phyloP scores from a whole-genome alignment of 2,329 filamentous ascomycete genomes.

The Magnaporthales sp. region DNA sequence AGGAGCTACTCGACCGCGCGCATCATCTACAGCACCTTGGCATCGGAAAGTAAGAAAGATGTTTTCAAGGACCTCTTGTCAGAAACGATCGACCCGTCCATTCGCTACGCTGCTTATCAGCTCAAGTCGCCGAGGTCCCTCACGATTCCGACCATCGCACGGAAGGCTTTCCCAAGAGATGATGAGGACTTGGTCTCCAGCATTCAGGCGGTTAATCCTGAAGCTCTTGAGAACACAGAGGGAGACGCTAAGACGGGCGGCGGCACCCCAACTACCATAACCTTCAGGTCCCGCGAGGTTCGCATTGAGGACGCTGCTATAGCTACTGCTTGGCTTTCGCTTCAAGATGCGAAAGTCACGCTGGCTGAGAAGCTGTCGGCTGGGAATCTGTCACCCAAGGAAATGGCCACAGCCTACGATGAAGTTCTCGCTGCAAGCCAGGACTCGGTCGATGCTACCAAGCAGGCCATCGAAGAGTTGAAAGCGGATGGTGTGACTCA shows the following conservation, averaged over 20 bases:
- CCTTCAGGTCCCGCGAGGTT: conserved; percentile 79
- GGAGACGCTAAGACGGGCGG: conserved; percentile 40
- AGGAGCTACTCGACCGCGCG: conserved; percentile 66
- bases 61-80: conserved; percentile 79
- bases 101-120: conserved; percentile 91
- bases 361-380: conserved; percentile 35
- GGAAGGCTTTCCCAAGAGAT: conserved; percentile 65
- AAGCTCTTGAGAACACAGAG: conserved; percentile 51
- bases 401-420: conserved; percentile 82
- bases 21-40: conserved; percentile 74
- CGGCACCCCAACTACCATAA: conserved; percentile 63
- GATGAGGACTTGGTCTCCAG: conserved; percentile 53
- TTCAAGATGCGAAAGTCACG: conserved; percentile 44
- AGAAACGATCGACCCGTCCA: conserved; percentile 82
- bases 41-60: conserved; percentile 52
- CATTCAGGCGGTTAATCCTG: conserved; percentile 63
- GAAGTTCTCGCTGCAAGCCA: conserved; percentile 84
- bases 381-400: conserved; percentile 39
- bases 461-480: conserved; percentile 86
- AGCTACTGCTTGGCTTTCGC: conserved; percentile 69
- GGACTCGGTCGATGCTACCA: conserved; percentile 88
- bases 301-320: conserved; percentile 90
- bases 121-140: conserved; percentile 79
- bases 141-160: conserved; percentile 69
- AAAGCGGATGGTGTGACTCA: conserved; percentile 74